Conservation (phyloP, 2,329 filamentous ascomycete species). For the Fusarium pseudoanthophilum region DNA sequence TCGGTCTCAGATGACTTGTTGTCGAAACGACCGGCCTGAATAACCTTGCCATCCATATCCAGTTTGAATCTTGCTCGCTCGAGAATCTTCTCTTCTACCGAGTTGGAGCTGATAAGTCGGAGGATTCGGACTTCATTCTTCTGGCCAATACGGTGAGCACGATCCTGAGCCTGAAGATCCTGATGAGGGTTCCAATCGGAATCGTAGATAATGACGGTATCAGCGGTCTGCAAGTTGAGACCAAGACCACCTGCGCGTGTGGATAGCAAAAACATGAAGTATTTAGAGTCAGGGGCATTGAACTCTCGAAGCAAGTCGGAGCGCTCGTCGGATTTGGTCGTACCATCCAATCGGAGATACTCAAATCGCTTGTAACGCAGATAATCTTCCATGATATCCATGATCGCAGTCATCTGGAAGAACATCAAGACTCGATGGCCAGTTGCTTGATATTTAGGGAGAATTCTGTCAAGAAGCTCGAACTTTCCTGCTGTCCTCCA, state of each 20-base stretch:
- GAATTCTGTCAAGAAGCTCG: slow-evolving; percentile 88
- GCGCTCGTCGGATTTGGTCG: slow-evolving; percentile 96
- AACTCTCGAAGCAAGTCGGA: slow-evolving; percentile 90
- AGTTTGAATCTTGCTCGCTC: slow-evolving; percentile 97
- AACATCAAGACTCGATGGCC: slow-evolving; percentile 99
- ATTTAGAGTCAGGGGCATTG: slow-evolving; percentile 89
- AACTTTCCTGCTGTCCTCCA: slow-evolving; percentile 99
- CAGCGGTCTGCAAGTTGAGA: slow-evolving; percentile 95
- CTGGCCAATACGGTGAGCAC: slow-evolving; percentile 99
- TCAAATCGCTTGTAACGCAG: slow-evolving; percentile 83
- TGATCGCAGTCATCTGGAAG: slow-evolving; percentile 99
- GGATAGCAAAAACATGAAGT: slow-evolving; percentile 98
- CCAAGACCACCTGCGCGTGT: slow-evolving; percentile 98
- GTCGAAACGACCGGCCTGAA: slow-evolving; percentile 98
- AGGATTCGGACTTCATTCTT: slow-evolving; percentile 99
- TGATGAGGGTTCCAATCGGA: slow-evolving; percentile 99
- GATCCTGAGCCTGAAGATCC: slow-evolving; percentile 98
- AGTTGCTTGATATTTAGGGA: slow-evolving; percentile 92
- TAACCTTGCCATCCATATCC: slow-evolving; percentile 99
- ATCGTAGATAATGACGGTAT: slow-evolving; percentile 99
- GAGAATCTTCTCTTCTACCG: slow-evolving; percentile 97
- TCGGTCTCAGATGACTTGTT: slow-evolving; percentile 99
- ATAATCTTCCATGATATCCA: slow-evolving; percentile 99
- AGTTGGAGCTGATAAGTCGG: slow-evolving; percentile 94
- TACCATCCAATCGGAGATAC: slow-evolving; percentile 94